These are phyloP conservation scores for Nicotiana otophora DNA, from an alignment of 257 asterid genomes.

Conservation along the genomic window DNA sequence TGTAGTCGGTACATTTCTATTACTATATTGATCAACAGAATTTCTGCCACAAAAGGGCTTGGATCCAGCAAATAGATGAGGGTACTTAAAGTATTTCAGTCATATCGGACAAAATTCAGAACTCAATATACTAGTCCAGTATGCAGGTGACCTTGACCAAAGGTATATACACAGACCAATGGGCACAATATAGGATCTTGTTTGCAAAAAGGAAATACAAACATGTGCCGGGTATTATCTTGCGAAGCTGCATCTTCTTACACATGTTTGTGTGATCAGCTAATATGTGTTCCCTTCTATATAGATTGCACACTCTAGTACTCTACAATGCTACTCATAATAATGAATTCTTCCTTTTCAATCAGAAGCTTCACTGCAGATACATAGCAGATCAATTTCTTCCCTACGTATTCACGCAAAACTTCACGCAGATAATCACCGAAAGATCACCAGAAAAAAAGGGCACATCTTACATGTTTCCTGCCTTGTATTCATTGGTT, in stretches of 20 bases:
- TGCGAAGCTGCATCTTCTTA: not conserved
- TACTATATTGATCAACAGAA: not conserved
- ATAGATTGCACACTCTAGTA: not conserved
- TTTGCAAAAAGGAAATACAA: not conserved
- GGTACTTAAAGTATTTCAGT: not conserved
- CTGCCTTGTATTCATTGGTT: slow-evolving; percentile 89
- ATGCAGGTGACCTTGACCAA: not conserved
- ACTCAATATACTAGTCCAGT: not conserved
- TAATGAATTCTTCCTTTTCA: not conserved
- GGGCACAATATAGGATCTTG: not conserved
- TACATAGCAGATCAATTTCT: not conserved
- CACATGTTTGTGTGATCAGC: not conserved
- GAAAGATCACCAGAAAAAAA: not conserved
- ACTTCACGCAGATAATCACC: not conserved
- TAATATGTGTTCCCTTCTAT: not conserved
- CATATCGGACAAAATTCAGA: not conserved
- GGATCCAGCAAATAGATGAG: not conserved
- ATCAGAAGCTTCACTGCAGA: not conserved
- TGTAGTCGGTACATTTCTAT: not conserved
- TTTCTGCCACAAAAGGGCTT: not conserved
- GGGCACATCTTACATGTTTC: slow-evolving; percentile 70
- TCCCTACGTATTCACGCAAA: not conserved
- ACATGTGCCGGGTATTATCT: not conserved
- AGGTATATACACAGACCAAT: not conserved
- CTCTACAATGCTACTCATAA: not conserved